Evolutionary conservation across 768 basidiomycete species (phyloP).

Genomic region (Suillus decipiens): DNA sequence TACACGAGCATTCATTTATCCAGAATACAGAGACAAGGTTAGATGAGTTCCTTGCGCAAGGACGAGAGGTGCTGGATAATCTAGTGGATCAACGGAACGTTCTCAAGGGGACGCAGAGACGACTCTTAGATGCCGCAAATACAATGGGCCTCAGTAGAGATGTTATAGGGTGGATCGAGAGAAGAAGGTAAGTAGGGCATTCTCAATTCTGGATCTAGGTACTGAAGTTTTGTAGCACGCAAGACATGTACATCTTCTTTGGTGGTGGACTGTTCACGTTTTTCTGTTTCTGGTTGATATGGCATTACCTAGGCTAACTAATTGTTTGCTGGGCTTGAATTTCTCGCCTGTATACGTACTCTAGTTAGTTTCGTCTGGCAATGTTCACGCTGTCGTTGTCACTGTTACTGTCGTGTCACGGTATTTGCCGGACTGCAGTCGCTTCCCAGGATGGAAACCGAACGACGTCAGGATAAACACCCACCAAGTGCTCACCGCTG

Average conservation of each 20-base stretch:
- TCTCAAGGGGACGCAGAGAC: constrained; percentile 90
- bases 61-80: constrained; percentile 88
- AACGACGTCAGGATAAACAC: background rate
- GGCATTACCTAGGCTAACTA: constrained; percentile 76
- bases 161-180: constrained; percentile 97
- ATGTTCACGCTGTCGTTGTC: background rate
- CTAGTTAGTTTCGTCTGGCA: background rate
- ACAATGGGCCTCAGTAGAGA: constrained; percentile 91
- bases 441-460: background rate
- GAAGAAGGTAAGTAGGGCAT: constrained; percentile 64
- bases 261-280: constrained; percentile 86
- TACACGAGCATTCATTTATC: constrained; percentile 88
- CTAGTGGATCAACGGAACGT: constrained; percentile 90
- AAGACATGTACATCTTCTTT: constrained; percentile 94
- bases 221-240: constrained; percentile 57
- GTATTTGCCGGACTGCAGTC: background rate
- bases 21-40: constrained; percentile 78
- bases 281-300: constrained; percentile 91
- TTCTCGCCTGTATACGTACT: constrained; percentile 6
- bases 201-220: constrained; percentile 3
- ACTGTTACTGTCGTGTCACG: background rate
- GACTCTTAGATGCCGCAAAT: constrained; percentile 88
- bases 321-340: background rate
- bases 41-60: constrained; percentile 92
- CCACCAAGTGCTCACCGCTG: background rate